Evolutionary conservation across 345 rosid species (phyloP), one percentile per base, ranked within the genome.

Genomic region (Eucalyptus paniculata): DNA sequence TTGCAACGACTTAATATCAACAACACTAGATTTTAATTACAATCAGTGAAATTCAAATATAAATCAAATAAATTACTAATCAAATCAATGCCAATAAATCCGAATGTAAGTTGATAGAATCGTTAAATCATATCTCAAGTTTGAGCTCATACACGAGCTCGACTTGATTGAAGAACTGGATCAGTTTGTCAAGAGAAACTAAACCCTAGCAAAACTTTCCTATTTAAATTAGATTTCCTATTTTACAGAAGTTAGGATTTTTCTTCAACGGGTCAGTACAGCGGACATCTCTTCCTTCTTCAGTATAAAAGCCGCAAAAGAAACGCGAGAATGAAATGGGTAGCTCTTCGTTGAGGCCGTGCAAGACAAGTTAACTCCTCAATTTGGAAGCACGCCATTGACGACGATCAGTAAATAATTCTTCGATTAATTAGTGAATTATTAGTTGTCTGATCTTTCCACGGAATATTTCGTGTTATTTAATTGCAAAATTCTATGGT

Each of bases 81-180:
- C 9, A 62, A 62, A 62, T 6, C 4, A 3, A 62, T 7, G 19
- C n/a, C 72, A 2, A 30, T 30, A n/a, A 14, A 65, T 65, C 18
- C 5, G 2, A n/a, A 65, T 9, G 17, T 30, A 14, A 4, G 37
- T n/a, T 9, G 1, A n/a, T n/a, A n/a, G 0, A 65, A 4, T 65
- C 9, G 6, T 65, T 65, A n/a, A 30, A 62, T 13, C 15, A 14
- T 5, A 4, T 58, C n/a, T 16, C 5, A 26, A 11, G n/a, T 24
- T 24, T 58, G 65, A 24, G 30, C 30, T 3, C 3, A 3, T 8
- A 21, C 9, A 4, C 1, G 4, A 54, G 5, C 58, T 21, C 1
- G 5, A 54, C 28, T 2, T 2, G 12, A 54, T 16, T 50, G 53
- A 2, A 50, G 18, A 50, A 50, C 19, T 6, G 3, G 53, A 3